Evolutionary conservation across 352 stramenopile genomes (phyloP).

Genomic region (Aphanomyces astaci): DNA sequence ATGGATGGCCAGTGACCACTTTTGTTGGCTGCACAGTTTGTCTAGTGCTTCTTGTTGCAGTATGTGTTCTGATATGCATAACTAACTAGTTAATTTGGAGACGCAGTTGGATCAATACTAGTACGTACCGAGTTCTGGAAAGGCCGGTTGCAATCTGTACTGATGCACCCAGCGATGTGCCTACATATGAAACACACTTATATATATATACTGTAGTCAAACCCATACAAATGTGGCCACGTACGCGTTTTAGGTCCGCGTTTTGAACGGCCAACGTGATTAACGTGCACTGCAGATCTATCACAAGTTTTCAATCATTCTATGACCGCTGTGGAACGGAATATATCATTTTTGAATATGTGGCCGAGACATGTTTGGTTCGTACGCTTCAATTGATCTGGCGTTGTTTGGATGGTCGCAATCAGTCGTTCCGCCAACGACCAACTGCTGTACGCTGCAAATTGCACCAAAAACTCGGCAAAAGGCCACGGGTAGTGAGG

Average conservation of each 20-base stretch:
- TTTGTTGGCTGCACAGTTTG: constrained; percentile 3
- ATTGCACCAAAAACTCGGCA: neutral
- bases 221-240: neutral
- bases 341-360: neutral
- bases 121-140: constrained; percentile 4
- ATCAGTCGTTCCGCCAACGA: constrained; percentile 2
- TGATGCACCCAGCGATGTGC: neutral
- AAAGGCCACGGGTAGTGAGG: neutral
- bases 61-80: neutral
- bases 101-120: neutral
- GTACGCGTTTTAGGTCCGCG: constrained; percentile 4
- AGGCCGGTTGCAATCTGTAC: neutral
- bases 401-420: too few species aligned
- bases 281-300: neutral
- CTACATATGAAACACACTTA: neutral
- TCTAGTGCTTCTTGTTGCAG: neutral
- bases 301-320: too few species aligned
- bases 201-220: too few species aligned
- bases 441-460: neutral
- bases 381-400: too few species aligned
- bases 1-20: neutral
- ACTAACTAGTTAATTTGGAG: neutral
- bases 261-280: neutral
- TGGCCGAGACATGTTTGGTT: too few species aligned
- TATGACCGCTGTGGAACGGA: too few species aligned